Evolutionary conservation across 1,139 yeast genomes (phyloP).

Genomic region (Dujonia santamariae): DNA sequence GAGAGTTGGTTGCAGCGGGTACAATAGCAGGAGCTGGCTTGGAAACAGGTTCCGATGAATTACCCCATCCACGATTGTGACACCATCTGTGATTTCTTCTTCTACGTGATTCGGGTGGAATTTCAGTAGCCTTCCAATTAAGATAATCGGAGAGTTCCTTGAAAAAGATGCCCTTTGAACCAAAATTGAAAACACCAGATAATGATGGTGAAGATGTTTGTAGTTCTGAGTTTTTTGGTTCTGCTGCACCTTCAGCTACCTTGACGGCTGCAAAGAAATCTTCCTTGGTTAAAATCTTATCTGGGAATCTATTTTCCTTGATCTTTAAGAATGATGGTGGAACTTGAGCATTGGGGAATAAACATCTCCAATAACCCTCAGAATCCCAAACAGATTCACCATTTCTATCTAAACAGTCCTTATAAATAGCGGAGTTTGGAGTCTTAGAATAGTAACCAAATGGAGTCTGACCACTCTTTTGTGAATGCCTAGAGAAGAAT

Average conservation of each 20-base stretch:
- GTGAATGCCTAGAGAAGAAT: slow-evolving; percentile 5
- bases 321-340: slow-evolving; percentile 29
- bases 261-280: slow-evolving; percentile 31
- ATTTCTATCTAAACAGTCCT: slow-evolving; percentile 56
- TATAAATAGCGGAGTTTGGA: slow-evolving; percentile 61
- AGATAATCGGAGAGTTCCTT: slow-evolving; percentile 61
- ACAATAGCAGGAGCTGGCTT: slow-evolving; percentile 11
- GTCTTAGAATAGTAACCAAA: slow-evolving; percentile 55
- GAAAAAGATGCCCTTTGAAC: slow-evolving; percentile 45
- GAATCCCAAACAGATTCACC: slow-evolving; percentile 81
- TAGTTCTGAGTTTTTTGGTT: slow-evolving; percentile 3
- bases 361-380: slow-evolving; percentile 82
- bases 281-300: slow-evolving; percentile 49
- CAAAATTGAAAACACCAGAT: slow-evolving; percentile 32
- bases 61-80: background rate
- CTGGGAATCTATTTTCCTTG: slow-evolving; percentile 23
- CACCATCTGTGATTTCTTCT: slow-evolving; percentile 1
- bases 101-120: background rate
- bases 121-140: slow-evolving; percentile 45
- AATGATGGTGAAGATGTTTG: slow-evolving; percentile 6
- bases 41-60: background rate
- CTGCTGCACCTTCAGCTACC: slow-evolving; percentile 7
- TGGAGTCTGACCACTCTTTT: slow-evolving; percentile 22
- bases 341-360: slow-evolving; percentile 62
- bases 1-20: slow-evolving; percentile 25